Evolutionary conservation across 768 basidiomycete species (phyloP), one percentile per base, ranked within the genome.

Genomic region (Rhodosporidiobolus odoratus): DNA sequence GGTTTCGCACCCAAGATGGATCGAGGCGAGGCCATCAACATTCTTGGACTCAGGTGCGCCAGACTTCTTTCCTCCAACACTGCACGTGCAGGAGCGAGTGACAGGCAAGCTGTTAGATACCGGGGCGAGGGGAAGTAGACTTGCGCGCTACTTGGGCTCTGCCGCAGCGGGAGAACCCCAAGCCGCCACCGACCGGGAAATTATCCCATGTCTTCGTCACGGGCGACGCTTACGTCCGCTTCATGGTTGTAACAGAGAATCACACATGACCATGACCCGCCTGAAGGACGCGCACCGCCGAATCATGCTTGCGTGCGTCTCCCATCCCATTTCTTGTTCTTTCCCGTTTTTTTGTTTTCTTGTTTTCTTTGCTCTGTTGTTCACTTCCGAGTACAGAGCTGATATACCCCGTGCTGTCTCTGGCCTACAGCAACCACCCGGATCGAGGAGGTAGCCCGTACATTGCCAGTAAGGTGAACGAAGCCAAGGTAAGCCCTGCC

Each of bases 371-470:
- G 40, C 16, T 0, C 58, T 54, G 8, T 32, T 50, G 32, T 32
- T 1, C 25, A 17, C 17, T 21, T 13, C 48, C 48, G 34, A n/a
- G 34, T 5, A n/a, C 4, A 16, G 19, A 34, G 23, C 34, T 35
- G 45, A 40, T 38, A 21, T 6, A n/a, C 19, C 17, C 15, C 3
- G 21, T 23, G 12, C 15, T 30, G 37, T 34, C 37, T 16, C 16
- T 23, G 2, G 19, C 35, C 21, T 37, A 32, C 53, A 74, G 72
- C 37, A 99, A 99, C 81, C 96, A 99, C 82, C 96, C 96, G 17
- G 96, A 99, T 83, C 85, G 96, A 71, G 96, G 96, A 41, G 96
- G 96, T 38, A 91, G 93, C n/a, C 96, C 96, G 12, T 99, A 97
- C 80, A 82, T 98, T 59, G 94, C 96, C 19, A 93, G 92, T 77